Evolutionary conservation across 2,329 filamentous ascomycete genomes (phyloP), one percentile per base, ranked within the genome.

Genomic region (Ploettnerulaceae sp.): DNA sequence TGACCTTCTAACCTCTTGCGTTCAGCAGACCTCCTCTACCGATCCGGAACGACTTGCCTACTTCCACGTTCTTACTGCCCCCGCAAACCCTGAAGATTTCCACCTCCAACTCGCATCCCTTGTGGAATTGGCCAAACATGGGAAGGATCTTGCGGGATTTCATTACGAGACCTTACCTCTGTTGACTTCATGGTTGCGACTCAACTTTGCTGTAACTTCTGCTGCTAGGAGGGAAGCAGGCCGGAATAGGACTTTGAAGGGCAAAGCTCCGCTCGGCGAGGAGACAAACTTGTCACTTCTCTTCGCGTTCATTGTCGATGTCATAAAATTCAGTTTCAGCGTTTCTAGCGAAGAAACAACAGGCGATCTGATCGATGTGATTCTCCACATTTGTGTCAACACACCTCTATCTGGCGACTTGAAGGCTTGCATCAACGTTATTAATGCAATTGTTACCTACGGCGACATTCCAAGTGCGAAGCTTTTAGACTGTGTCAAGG

Each of bases 301-400:
- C 2, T 88, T 89, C 59, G 66, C 70, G 9, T 85, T 82, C 54
- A 72, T 84, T 44, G 74, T 76, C 47, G 79, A 86, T 52, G 72
- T 87, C 44, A 79, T 86, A 67, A 88, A 86, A 61, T 89, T 86
- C 70, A 87, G 83, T 61, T 84, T 81, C 63, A 84, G 82, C 55
- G 74, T 80, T 24, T 79, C 84, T 18, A 75, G 76, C 53, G 81
- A 86, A 53, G 66, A 72, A 24, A 77, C 82, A 35, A 71, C 85
- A 15, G 73, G 73, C 41, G 69, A 71, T 3, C 66, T 89, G 43
- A 76, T 90, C 47, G 73, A 78, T 47, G 73, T 73, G 9, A 67
- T 86, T 7, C 70, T 88, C 35, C 66, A 71, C 43, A 85, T 89
- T 35, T 88, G 84, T 65, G 75, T 80, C 63, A 78, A 75, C 55